phyloP scores from a whole-genome alignment of 495 filamentous ascomycete genomes.

The Hypoxylon perforatum region DNA sequence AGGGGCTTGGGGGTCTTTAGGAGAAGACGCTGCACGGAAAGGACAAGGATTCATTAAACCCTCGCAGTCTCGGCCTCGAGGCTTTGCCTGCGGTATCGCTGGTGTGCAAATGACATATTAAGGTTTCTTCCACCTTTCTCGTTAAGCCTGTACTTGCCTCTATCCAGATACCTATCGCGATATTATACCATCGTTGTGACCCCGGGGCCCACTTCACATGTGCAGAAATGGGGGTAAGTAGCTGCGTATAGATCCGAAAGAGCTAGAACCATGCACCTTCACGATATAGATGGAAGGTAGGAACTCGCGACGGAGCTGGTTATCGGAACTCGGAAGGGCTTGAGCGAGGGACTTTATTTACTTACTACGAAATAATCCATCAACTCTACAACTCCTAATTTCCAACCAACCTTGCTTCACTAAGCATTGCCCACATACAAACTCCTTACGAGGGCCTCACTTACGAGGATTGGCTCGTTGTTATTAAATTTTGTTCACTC shows the following conservation, averaged over 20 bases:
- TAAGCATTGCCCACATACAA: constrained; percentile 13
- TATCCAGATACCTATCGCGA: constrained; percentile 3
- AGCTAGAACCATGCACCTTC: constrained; percentile 17
- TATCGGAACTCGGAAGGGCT: constrained; percentile 1
- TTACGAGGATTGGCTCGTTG: constrained; percentile 21
- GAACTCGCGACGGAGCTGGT: constrained; percentile 10
- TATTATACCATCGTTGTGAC: not conserved
- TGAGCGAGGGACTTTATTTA: constrained; percentile 3
- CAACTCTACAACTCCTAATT: constrained; percentile 19
- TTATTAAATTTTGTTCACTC: constrained; percentile 22
- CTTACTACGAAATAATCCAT: not conserved
- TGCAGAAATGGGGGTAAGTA: constrained; percentile 8
- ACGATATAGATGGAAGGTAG: constrained; percentile 10
- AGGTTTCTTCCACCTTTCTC: constrained; percentile 3
- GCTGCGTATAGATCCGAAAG: not conserved
- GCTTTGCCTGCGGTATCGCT: not conserved
- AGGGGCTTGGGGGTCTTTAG: not conserved
- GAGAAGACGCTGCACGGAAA: not conserved
- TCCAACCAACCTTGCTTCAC: constrained; percentile 25
- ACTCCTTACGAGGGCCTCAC: constrained; percentile 17
- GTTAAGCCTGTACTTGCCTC: constrained; percentile 13
- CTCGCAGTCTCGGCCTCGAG: not conserved
- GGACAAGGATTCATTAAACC: not conserved
- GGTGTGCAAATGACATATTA: constrained; percentile 16
- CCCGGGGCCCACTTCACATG: constrained; percentile 10